These are phyloP conservation scores for Penicillium capsulatum DNA, from an alignment of 2,329 filamentous ascomycete genomes.

Conservation along the genomic window DNA sequence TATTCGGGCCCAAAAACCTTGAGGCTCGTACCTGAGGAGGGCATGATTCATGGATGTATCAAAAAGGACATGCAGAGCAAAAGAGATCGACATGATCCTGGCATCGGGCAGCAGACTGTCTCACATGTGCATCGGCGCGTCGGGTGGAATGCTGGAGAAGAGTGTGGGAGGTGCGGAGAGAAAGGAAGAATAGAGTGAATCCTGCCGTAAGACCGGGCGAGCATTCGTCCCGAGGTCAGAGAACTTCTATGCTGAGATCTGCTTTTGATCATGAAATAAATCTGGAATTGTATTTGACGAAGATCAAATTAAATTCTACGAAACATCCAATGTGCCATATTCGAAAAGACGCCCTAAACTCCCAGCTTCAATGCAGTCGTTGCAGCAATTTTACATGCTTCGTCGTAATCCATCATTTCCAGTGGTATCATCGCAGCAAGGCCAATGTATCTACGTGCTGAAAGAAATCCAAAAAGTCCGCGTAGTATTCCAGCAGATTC, in stretches of 20 bases:
- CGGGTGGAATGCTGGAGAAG: too few relatives aligned
- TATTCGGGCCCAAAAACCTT: conserved; percentile 1
- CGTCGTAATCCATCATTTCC: conserved; percentile 4
- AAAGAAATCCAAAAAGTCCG: conserved; percentile 4
- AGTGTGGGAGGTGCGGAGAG: neutral
- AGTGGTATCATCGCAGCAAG: conserved; percentile 18
- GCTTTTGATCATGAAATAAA: too few relatives aligned
- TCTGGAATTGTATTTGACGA: too few relatives aligned
- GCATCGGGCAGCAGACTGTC: neutral
- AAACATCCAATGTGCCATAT: neutral
- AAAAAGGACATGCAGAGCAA: conserved; percentile 1
- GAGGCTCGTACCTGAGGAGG: conserved; percentile 1
- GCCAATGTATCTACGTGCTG: conserved; percentile 9
- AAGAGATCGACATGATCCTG: neutral
- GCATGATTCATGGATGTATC: conserved; percentile 9
- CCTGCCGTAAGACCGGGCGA: neutral
- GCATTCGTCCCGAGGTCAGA: too few relatives aligned
- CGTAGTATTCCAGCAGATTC: too few relatives aligned
- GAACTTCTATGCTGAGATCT: too few relatives aligned
- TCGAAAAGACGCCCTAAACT: neutral
- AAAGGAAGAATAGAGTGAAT: neutral
- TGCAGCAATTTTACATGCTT: conserved; percentile 11
- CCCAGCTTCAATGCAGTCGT: conserved; percentile 9
- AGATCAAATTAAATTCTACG: neutral
- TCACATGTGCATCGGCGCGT: neutral